Conservation (phyloP, 2,329 filamentous ascomycete genomes). For the Arthrobotrys iridis region DNA sequence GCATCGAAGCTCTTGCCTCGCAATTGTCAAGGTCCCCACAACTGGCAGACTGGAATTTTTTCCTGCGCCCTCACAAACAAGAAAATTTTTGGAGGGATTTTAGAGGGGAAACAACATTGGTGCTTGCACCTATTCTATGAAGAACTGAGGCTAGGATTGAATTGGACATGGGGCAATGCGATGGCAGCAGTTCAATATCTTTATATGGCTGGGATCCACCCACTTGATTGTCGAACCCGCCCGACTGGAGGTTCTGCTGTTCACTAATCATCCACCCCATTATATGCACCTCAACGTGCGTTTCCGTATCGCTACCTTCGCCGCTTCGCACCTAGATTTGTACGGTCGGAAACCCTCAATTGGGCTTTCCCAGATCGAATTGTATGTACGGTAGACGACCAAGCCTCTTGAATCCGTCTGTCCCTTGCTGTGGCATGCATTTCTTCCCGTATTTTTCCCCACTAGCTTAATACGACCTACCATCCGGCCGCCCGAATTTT, state of each 20-base stretch:
- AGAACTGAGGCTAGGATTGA: neutral
- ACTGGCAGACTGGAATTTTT: slow-evolving; percentile 41
- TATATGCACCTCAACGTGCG: slow-evolving; percentile 50
- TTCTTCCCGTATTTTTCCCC: slow-evolving; percentile 14
- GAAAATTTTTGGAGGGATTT: slow-evolving; percentile 8
- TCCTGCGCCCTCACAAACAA: slow-evolving; percentile 7
- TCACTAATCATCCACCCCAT: slow-evolving; percentile 45
- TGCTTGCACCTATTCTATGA: neutral
- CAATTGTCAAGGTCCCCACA: slow-evolving; percentile 30
- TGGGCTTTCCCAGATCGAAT: slow-evolving; percentile 15
- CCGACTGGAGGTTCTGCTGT: slow-evolving; percentile 25
- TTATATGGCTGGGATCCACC: slow-evolving; percentile 54
- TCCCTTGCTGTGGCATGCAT: slow-evolving; percentile 24
- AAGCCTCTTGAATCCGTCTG: slow-evolving; percentile 20
- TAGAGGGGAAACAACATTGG: slow-evolving; percentile 2
- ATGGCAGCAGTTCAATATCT: slow-evolving; percentile 30
- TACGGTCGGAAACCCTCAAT: slow-evolving; percentile 27
- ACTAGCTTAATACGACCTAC: slow-evolving; percentile 43
- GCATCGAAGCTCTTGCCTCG: slow-evolving; percentile 22
- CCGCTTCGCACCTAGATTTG: slow-evolving; percentile 17
- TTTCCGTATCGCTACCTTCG: slow-evolving; percentile 39
- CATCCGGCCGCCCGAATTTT: neutral
- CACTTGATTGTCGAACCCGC: slow-evolving; percentile 33
- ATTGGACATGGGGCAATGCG: slow-evolving; percentile 13
- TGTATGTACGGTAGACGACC: slow-evolving; percentile 25